Conservation (phyloP, 140 eudicot species). For the Artemisia princeps region DNA sequence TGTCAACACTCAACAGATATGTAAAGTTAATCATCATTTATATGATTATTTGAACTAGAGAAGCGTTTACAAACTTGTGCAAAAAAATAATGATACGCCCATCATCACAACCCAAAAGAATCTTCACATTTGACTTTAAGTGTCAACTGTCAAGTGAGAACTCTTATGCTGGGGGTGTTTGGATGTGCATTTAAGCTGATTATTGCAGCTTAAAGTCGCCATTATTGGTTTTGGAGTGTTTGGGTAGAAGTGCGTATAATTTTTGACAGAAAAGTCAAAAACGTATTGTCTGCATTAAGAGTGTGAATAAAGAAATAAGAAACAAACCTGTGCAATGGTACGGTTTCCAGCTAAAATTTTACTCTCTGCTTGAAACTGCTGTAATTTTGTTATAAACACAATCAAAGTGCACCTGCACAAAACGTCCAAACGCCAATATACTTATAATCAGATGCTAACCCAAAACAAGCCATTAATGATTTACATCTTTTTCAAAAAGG, state of each 20-base stretch:
- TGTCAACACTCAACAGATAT: neutral
- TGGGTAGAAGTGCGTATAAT: neutral
- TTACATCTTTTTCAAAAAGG: too few relatives aligned
- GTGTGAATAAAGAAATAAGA: neutral
- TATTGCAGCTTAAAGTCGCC: too few relatives aligned
- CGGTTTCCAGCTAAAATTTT: constrained; percentile 31
- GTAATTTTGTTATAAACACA: constrained; percentile 77
- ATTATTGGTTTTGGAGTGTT: too few relatives aligned
- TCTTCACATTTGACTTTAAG: too few relatives aligned
- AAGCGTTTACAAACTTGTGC: too few relatives aligned
- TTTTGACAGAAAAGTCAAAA: constrained; percentile 10
- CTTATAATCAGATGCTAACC: neutral
- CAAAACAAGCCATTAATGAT: neutral
- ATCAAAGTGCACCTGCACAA: constrained; percentile 79
- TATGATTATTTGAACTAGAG: too few relatives aligned
- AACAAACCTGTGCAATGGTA: constrained; percentile 54
- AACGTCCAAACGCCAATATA: neutral
- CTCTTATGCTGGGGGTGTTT: too few relatives aligned
- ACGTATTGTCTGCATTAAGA: neutral
- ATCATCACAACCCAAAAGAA: too few relatives aligned
- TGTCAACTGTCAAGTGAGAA: too few relatives aligned
- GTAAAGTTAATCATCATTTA: neutral
- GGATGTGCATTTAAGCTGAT: too few relatives aligned
- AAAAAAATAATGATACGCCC: too few relatives aligned
- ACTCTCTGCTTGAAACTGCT: constrained; percentile 82